A percentile compares a stretch with the other conserved stretches of the same genome.
phyloP scores from a whole-genome alignment of 495 filamentous ascomycete genomes.

The Rhypophila decipiens region DNA sequence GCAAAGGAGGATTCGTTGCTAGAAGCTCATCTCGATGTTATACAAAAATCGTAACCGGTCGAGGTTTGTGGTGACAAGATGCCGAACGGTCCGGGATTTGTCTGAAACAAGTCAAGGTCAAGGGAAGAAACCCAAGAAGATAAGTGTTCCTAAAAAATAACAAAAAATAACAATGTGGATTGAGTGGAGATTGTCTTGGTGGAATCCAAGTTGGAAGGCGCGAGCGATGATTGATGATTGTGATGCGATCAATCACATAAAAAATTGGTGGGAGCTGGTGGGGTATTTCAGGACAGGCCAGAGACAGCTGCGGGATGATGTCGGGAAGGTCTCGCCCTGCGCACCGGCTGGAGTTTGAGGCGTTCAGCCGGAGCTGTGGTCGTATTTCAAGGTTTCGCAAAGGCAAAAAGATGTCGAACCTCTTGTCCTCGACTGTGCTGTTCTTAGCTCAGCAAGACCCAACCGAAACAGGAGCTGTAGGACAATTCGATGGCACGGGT shows the following conservation, averaged over 20 bases:
- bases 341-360: constrained; percentile 16
- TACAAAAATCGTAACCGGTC: constrained; percentile 4
- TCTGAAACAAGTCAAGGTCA: no score
- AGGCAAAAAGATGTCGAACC: no score
- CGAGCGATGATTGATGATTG: constrained; percentile 10
- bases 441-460: constrained; percentile 17
- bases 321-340: constrained; percentile 20
- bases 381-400: no score
- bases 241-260: no score
- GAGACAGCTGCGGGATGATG: constrained; percentile 13
- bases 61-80: constrained; percentile 19
- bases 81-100: constrained; percentile 22
- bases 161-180: constrained; percentile 27
- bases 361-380: not conserved
- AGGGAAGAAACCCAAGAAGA: no score
- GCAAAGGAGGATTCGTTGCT: constrained; percentile 14
- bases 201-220: constrained; percentile 14
- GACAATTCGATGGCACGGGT: constrained; percentile 12
- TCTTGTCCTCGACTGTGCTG: no score
- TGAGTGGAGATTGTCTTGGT: constrained; percentile 27
- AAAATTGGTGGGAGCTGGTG: no score
- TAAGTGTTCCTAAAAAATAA: no score
- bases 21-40: constrained; percentile 25
- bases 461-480: constrained; percentile 18
- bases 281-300: constrained; percentile 10